Conservation (phyloP, 768 basidiomycete genomes). For the Terana coerulea region DNA sequence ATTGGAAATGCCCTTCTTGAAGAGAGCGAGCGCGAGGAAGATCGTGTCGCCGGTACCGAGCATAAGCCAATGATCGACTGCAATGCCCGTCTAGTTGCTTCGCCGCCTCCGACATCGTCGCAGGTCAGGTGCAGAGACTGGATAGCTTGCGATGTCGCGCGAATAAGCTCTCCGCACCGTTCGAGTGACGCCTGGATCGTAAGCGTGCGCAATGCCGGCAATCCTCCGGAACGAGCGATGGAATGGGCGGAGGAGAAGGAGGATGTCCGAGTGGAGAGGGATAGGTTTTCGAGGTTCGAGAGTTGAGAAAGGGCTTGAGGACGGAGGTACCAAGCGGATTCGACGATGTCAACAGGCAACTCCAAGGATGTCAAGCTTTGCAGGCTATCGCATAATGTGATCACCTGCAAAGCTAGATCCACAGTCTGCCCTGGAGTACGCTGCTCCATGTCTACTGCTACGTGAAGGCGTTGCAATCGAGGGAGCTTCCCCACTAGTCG, state of each 20-base stretch:
- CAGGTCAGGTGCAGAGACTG: neutral
- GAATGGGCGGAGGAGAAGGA: neutral
- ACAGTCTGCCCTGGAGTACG: conserved; percentile 3
- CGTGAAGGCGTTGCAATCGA: conserved; percentile 1
- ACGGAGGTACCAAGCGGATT: neutral
- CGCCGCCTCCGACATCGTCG: neutral
- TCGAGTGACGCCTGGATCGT: neutral
- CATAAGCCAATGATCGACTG: neutral
- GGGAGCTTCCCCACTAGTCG: neutral
- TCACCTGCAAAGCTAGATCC: conserved; percentile 4
- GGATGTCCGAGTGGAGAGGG: neutral
- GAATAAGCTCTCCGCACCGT: neutral
- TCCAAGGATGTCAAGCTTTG: neutral
- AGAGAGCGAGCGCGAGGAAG: neutral
- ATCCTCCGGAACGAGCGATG: neutral
- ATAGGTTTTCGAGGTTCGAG: neutral
- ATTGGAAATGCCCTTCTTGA: neutral
- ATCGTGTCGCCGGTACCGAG: neutral
- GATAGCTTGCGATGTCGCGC: neutral
- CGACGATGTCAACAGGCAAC: conserved; percentile 4
- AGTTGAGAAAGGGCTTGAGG: neutral
- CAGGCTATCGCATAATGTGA: neutral
- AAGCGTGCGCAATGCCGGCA: neutral
- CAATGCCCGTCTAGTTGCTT: neutral
- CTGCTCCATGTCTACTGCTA: neutral